Base-by-base conservation (phyloP, 1,139 yeast genomes). In the Taphrina flavorubra region DNA sequence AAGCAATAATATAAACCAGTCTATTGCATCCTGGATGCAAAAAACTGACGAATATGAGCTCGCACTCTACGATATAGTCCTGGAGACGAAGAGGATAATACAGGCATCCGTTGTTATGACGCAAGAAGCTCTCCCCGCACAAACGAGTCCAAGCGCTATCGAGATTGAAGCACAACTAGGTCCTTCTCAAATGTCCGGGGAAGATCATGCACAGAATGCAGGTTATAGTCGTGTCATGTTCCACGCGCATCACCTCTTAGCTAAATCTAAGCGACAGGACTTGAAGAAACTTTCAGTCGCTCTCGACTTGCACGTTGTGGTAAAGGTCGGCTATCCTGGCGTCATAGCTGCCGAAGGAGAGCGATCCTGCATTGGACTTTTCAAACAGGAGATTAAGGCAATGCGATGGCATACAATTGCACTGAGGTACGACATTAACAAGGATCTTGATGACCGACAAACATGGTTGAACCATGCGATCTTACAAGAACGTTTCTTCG, bases 191-290 rank as follows among this genome's bases (percentile, higher is more conserved):
- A n/a, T n/a, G n/a, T n/a, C 18, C n/a, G 2, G 4, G 11, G 47
- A 14, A 2, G 2, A 2, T 44, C n/a, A 13, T n/a, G 8, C 47
- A 16, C 18, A 13, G n/a, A 13, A 2, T 44, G 2, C 47, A 44
- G n/a, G 47, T 16, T 44, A 44, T 16, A 44, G 47, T 36, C 49
- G 64, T 34, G 40, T 58, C 44, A 56, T 51, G 39, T 57, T 68
- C 57, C 63, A 59, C 40, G 62, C 61, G 53, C 69, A 51, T 39
- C 71, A 69, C 34, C 68, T 69, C 46, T 53, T 69, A 20, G 70
- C 70, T 49, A 56, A 57, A 18, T 58, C 64, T 56, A 64, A 62
- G 40, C 58, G 70, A 31, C 60, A 55, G 37, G 65, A 51, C 14
- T 16, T 59, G 16, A 39, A 60, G 46, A 31, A 44, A 16, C 18